Conservation (phyloP, 805 yeast species). For the Starmerella khaoyaiensis region DNA sequence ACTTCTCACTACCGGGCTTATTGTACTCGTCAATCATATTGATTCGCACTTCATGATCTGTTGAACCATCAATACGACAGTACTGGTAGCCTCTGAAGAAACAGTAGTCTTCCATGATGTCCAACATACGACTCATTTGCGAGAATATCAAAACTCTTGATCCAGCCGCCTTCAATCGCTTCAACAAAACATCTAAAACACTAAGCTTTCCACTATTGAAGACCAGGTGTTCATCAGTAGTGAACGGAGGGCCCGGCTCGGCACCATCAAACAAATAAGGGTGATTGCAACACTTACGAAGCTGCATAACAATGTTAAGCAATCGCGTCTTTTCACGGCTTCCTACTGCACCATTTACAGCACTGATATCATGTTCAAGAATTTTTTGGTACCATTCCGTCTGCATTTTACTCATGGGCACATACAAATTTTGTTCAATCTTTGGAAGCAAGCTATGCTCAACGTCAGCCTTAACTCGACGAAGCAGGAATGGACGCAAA, state of each 20-base stretch:
- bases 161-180: constrained; percentile 58
- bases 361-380: constrained; percentile 86
- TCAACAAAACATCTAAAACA: constrained; percentile 69
- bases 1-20: constrained; percentile 65
- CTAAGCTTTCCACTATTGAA: constrained; percentile 83
- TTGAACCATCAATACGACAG: constrained; percentile 87
- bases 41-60: constrained; percentile 85
- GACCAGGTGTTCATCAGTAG: constrained; percentile 90
- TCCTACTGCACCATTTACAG: constrained; percentile 92
- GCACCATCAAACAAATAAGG: constrained; percentile 98
- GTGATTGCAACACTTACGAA: constrained; percentile 92
- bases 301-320: constrained; percentile 89
- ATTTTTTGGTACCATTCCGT: constrained; percentile 78
- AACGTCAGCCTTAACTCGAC: constrained; percentile 87
- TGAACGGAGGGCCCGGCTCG: constrained; percentile 95
- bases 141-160: constrained; percentile 85
- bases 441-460: constrained; percentile 84
- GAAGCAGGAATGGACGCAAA: constrained; percentile 69
- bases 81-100: constrained; percentile 69
- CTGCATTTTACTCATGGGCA: constrained; percentile 95
- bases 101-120: constrained; percentile 87
- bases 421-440: constrained; percentile 76
- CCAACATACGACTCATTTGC: constrained; percentile 84
- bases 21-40: constrained; percentile 88
- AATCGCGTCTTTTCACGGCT: constrained; percentile 85